Evolutionary conservation across 208 protist species (phyloP), one percentile per base, ranked within the genome.

Genomic region (Crithidia mellificae): DNA sequence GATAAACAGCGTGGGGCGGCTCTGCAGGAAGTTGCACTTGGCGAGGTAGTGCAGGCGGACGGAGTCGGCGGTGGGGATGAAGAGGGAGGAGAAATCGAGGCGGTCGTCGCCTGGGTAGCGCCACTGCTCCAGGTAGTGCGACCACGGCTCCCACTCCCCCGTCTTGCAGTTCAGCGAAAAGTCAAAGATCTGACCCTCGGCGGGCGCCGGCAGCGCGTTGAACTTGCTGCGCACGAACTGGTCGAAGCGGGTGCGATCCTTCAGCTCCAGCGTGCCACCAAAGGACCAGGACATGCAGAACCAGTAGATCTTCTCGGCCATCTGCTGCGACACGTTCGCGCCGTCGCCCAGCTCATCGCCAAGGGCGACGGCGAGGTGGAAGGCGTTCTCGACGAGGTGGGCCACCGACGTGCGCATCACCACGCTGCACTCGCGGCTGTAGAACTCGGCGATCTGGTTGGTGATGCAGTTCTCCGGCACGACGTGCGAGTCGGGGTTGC

Each of bases 11-110:
- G 92, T 87, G 51, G 92, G 84, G 19, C 88, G 85, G 25, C 68
- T 68, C 74, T 98, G 93, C 46, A 91, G 73, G 58, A 90, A 90
- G 78, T 96, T 96, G 66, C 78, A 88, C 62, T 89, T 84, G 20
- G 98, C 74, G 36, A 99, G 77, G 80, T 92, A 99, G 74, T 98
- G 90, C 71, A 97, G 81, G 19, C 97, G 93, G 15, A 96, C 89
- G n/a, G 93, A 98, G 78, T 99, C 97, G 20, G 98, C 80, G 11
- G 98, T 99, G 11, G 98, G 97, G 62, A 99, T 97, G 64, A 99
- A 97, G 12, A 99, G 89, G 36, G 89, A 92, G 12, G 92, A 83
- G 83, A 99, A 99, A 71, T 98, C 88, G 8, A 95, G 75, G 12
- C 82, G 78, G 70, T 96, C 91, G 57, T 97, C 92, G 56, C 94